Percentiles rank a stretch among this genome's conserved stretches.
These are phyloP conservation scores for Ocimum tenuiflorum DNA, from an alignment of 257 asterid species.

Conservation along the genomic window DNA sequence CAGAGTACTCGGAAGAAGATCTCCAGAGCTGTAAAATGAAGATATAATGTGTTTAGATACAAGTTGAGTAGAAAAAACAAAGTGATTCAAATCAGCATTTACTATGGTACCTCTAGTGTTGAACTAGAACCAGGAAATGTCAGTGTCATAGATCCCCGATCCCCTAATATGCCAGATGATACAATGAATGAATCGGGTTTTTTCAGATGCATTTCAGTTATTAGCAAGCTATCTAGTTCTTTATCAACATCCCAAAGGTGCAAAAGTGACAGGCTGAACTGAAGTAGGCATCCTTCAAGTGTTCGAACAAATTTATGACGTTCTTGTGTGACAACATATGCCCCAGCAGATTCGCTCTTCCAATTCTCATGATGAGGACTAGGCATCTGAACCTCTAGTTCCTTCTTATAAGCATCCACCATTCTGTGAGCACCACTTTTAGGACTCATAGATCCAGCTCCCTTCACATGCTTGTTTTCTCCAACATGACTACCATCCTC, in stretches of 20 bases:
- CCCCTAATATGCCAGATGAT: constrained; percentile 91
- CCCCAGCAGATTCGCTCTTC: constrained; percentile 28
- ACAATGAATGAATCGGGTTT: constrained; percentile 58
- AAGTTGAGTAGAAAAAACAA: constrained; percentile 5
- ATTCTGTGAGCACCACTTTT: constrained; percentile 26
- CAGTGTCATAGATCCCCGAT: constrained; percentile 82
- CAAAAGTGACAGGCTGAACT: constrained; percentile 78
- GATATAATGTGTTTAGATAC: constrained; percentile 26
- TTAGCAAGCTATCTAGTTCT: constrained; percentile 71
- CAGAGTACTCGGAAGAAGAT: constrained; percentile 84
- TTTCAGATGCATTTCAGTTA: constrained; percentile 74
- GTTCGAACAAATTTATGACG: constrained; percentile 44
- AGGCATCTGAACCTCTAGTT: constrained; percentile 27
- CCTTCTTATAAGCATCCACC: constrained; percentile 29
- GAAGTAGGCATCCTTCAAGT: constrained; percentile 64
- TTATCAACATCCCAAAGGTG: constrained; percentile 86
- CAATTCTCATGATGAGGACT: constrained; percentile 30
- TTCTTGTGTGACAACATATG: constrained; percentile 29
- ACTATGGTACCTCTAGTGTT: constrained; percentile 63
- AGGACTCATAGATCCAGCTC: constrained; percentile 32
- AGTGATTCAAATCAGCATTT: constrained; percentile 14
- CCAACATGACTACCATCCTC: constrained; percentile 26
- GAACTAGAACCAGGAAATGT: constrained; percentile 69
- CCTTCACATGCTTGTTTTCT: constrained; percentile 31
- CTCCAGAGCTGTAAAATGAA: constrained; percentile 77